Evolutionary conservation across 225 moss, liverwort and hornwort genomes (phyloP).

Genomic region (Antitrichia curtipendula): DNA sequence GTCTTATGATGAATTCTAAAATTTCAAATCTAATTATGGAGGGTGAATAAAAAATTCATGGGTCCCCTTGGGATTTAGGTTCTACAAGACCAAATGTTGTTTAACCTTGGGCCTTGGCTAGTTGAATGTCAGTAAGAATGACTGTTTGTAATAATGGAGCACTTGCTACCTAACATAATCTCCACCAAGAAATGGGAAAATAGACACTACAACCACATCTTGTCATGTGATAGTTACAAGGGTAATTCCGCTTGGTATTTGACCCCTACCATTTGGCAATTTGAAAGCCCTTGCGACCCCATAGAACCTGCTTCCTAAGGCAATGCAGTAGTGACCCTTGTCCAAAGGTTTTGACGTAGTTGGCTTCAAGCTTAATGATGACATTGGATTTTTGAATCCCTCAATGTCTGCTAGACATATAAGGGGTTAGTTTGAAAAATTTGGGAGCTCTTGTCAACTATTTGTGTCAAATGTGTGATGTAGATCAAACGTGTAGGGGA

Average conservation of each 20-base stretch:
- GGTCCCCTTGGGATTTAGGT: fast-evolving
- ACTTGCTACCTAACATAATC: not conserved
- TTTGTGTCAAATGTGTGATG: fast-evolving
- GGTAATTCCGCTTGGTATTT: fast-evolving
- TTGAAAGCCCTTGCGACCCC: not conserved
- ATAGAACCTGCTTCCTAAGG: fast-evolving
- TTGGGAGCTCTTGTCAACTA: not conserved
- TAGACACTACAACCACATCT: not conserved
- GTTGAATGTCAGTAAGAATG: not conserved
- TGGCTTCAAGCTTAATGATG: fast-evolving
- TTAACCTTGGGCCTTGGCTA: not conserved
- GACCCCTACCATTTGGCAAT: not conserved
- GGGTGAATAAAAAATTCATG: not conserved
- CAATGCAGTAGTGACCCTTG: fast-evolving
- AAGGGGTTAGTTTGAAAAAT: fast-evolving
- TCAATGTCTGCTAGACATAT: fast-evolving
- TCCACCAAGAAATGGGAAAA: fast-evolving
- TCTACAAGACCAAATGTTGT: fast-evolving
- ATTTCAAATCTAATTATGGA: not conserved
- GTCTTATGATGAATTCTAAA: not conserved
- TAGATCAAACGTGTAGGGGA: fast-evolving
- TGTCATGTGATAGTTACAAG: not conserved
- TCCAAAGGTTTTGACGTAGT: fast-evolving
- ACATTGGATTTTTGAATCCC: fast-evolving
- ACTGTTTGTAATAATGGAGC: not conserved